A percentile compares a stretch with the other conserved stretches of the same genome.
phyloP scores from a whole-genome alignment of 192 early-diverging fungal genomes.

The Coemansia sp. region DNA sequence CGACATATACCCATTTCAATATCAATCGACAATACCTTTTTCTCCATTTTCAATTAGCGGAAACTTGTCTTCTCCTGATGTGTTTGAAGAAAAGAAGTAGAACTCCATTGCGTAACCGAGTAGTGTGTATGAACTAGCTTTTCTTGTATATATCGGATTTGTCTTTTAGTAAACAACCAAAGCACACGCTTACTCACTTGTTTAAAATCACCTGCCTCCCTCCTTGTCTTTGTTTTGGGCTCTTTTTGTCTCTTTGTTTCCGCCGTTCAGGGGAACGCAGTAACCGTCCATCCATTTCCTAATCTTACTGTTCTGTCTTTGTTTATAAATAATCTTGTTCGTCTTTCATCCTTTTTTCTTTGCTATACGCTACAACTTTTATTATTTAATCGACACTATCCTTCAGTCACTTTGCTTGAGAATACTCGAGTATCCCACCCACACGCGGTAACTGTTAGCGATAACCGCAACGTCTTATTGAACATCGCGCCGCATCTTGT shows the following conservation, averaged over 20 bases:
- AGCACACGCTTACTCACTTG: conserved; percentile 7
- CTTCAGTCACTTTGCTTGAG: not conserved
- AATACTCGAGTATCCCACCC: not conserved
- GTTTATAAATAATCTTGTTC: not conserved
- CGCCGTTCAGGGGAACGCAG: conserved; percentile 4
- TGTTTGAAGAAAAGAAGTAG: not conserved
- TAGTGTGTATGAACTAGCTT: not conserved
- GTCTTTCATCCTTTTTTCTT: not conserved
- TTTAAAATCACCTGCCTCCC: conserved; percentile 7
- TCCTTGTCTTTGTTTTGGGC: not conserved
- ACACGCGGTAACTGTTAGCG: too few relatives aligned
- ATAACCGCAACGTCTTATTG: too few relatives aligned
- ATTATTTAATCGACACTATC: not conserved
- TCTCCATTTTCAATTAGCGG: not conserved
- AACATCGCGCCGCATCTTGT: too few relatives aligned
- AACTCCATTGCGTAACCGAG: not conserved
- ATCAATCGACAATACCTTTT: not conserved
- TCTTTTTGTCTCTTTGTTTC: not conserved
- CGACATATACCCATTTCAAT: not conserved
- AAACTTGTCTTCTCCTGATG: not conserved
- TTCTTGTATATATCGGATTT: not conserved
- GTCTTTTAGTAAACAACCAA: not conserved
- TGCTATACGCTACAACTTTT: not conserved
- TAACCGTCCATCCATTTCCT: conserved; percentile 1
- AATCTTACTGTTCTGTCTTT: not conserved